Evolutionary conservation across 768 basidiomycete species (phyloP).

Genomic region (Kwoniella dejecticola): DNA sequence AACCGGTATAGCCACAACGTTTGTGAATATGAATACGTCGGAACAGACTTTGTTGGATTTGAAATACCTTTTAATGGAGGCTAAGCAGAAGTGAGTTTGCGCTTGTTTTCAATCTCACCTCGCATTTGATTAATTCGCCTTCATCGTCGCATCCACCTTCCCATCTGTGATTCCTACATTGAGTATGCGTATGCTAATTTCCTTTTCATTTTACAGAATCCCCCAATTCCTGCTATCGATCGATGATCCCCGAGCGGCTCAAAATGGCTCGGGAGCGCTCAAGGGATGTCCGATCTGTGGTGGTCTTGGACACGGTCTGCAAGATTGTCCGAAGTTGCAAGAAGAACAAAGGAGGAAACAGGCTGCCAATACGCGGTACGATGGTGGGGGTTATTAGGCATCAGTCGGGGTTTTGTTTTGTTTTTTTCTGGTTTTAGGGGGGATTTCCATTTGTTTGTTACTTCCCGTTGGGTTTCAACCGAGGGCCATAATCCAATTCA

Average conservation of each 20-base stretch:
- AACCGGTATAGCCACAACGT: constrained; percentile 97
- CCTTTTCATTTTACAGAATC: constrained; percentile 63
- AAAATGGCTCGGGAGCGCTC: constrained; percentile 72
- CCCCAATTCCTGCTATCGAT: constrained; percentile 87
- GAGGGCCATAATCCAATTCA: too few species aligned
- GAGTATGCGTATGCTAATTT: constrained; percentile 3
- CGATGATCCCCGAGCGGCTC: constrained; percentile 82
- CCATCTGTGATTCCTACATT: too few species aligned
- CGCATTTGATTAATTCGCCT: too few species aligned
- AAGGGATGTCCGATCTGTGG: constrained; percentile 96
- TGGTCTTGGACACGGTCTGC: constrained; percentile 89
- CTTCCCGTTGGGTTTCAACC: too few species aligned
- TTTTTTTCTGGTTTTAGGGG: too few species aligned
- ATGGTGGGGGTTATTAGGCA: constrained; percentile 59
- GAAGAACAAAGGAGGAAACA: constrained; percentile 87
- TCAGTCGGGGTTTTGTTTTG: background rate
- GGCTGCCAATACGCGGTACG: constrained; percentile 76
- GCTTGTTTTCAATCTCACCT: background rate
- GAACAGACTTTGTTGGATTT: constrained; percentile 96
- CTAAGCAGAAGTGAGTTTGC: constrained; percentile 83
- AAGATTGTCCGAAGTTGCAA: constrained; percentile 95
- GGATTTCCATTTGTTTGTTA: background rate
- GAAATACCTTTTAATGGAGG: constrained; percentile 94
- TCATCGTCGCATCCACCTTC: too few species aligned
- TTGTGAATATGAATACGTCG: constrained; percentile 95